Percentiles rank a stretch among this genome's conserved stretches.
Evolutionary conservation across 1,284 basidiomycete species (phyloP).

Genomic region (Wolfiporia cocos): DNA sequence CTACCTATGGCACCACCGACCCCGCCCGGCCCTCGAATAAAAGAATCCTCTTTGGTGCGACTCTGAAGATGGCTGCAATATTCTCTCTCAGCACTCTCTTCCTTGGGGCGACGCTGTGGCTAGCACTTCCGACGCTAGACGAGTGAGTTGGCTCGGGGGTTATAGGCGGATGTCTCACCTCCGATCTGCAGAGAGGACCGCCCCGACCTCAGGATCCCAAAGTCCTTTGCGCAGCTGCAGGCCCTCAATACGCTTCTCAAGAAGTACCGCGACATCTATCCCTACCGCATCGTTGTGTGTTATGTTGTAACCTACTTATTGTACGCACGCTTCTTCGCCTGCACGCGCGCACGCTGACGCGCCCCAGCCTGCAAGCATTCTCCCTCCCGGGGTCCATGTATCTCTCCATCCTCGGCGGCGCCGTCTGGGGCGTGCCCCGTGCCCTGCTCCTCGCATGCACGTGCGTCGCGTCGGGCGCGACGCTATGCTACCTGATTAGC

Average conservation of each 20-base stretch:
- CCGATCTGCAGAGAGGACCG: constrained; percentile 57
- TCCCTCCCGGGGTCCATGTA: constrained; percentile 98
- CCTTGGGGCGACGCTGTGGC: constrained; percentile 70
- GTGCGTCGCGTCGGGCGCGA: constrained; percentile 87
- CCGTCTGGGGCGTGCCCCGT: constrained; percentile 89
- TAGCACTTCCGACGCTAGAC: constrained; percentile 75
- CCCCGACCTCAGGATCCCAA: constrained; percentile 69
- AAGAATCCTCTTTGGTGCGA: constrained; percentile 66
- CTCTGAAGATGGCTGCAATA: constrained; percentile 75
- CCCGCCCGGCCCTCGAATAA: constrained; percentile 36
- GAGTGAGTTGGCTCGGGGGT: constrained; percentile 43
- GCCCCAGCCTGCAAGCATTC: constrained; percentile 85
- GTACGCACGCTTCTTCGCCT: constrained; percentile 38
- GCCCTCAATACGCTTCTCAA: constrained; percentile 78
- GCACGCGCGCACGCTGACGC: constrained; percentile 7
- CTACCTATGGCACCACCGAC: constrained; percentile 46
- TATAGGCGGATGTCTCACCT: not conserved
- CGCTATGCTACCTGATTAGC: constrained; percentile 91
- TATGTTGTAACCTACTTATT: constrained; percentile 90
- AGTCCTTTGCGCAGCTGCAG: constrained; percentile 79
- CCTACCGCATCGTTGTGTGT: constrained; percentile 74
- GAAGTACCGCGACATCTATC: constrained; percentile 85
- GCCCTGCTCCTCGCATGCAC: constrained; percentile 90
- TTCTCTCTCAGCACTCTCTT: constrained; percentile 67
- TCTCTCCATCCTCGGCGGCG: constrained; percentile 92